Conservation (phyloP, 306 rosid genomes). For the Neltuma alba region DNA sequence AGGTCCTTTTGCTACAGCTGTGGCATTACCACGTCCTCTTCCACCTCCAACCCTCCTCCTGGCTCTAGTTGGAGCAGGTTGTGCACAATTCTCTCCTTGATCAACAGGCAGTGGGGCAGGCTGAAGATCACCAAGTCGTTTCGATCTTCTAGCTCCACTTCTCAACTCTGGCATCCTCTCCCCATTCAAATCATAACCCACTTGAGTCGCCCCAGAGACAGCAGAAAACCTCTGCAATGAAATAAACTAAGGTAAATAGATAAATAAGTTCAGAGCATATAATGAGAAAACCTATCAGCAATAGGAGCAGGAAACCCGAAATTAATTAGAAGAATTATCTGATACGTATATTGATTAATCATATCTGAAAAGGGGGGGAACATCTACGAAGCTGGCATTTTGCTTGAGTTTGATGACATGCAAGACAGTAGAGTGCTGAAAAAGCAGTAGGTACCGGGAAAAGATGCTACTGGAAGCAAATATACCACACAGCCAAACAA, state of each 20-base stretch:
- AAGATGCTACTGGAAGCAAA: slow-evolving; percentile 44
- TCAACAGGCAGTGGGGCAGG: slow-evolving; percentile 68
- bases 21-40: slow-evolving; percentile 85
- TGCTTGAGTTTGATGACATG: slow-evolving; percentile 35
- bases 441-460: slow-evolving; percentile 42
- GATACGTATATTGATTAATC: not conserved
- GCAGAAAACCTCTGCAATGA: slow-evolving; percentile 46
- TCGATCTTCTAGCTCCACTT: slow-evolving; percentile 98
- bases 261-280: slow-evolving; percentile 21
- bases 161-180: slow-evolving; percentile 99
- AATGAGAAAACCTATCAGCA: slow-evolving; percentile 18
- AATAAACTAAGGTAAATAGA: slow-evolving; percentile 15
- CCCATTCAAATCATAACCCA: slow-evolving; percentile 95
- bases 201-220: slow-evolving; percentile 40
- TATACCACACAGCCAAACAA: slow-evolving; percentile 39
- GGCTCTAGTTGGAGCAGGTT: slow-evolving; percentile 71
- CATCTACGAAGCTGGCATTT: slow-evolving; percentile 25
- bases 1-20: slow-evolving; percentile 81
- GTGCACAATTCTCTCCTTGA: slow-evolving; percentile 74
- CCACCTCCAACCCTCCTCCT: slow-evolving; percentile 87
- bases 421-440: slow-evolving; percentile 36
- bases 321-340: slow-evolving; percentile 6
- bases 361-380: slow-evolving; percentile 4
- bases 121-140: slow-evolving; percentile 93
- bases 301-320: slow-evolving; percentile 10